Evolutionary conservation across 306 rosid genomes (phyloP), one percentile per base, ranked within the genome.

Genomic region (Cercis canadensis): DNA sequence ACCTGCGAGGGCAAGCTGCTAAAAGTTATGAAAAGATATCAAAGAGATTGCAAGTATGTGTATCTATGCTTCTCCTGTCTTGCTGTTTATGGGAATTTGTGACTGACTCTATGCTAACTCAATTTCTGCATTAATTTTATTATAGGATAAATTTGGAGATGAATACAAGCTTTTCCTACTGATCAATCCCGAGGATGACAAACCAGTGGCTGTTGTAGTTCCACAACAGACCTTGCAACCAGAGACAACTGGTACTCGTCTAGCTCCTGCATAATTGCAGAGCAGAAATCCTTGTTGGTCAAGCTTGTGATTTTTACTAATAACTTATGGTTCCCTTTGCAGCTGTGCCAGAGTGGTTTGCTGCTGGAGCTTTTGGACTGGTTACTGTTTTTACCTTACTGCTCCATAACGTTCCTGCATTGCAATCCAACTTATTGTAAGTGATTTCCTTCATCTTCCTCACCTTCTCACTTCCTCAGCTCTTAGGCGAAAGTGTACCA

Each of bases 331-430:
- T 16, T 66, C 52, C 53, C 67, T 46, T 70, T 86, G 72, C 87
- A 95, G 99, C 96, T 14, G 88, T 95, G 68, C 97, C 97, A 21
- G 99, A 95, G 80, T 95, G 96, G 97, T 79, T 91, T 54, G 99
- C 96, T 64, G 96, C 97, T 56, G 97, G 87, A 49, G 77, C 96
- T 77, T 94, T 94, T 89, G 99, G 96, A 65, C 75, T 94, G 75
- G 92, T 91, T 68, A 87, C 99, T n/a, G 76, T 83, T 76, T 91
- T 89, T 70, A 94, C 97, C 75, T 75, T 91, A 62, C 87, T 89
- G 45, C 96, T 94, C 69, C 90, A 92, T 71, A 94, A 91, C 82
- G 96, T 94, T 59, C 99, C 99, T 73, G 85, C 88, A 69, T 52
- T 94, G 84, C 97, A 91, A 79, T 85, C 99, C 71, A 66, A 87